Conservation (phyloP, 805 yeast species). For the Zygoascus flipseniorum region DNA sequence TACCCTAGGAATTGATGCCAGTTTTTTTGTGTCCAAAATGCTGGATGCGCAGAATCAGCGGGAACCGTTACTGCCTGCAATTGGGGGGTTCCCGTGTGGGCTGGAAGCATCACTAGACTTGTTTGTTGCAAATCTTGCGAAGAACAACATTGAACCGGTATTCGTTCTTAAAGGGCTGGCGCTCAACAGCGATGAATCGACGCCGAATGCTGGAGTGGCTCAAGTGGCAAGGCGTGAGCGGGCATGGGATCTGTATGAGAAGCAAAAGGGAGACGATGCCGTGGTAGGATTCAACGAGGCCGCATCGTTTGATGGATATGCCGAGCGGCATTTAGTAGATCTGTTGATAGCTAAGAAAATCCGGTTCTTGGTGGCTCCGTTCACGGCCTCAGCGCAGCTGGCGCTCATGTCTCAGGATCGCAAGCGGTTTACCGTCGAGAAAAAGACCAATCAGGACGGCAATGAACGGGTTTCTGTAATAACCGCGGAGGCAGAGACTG, state of each 20-base stretch:
- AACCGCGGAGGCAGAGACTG: constrained; percentile 15
- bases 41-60: constrained; percentile 43
- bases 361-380: constrained; percentile 75
- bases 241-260: constrained; percentile 35
- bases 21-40: constrained; percentile 61
- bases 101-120: constrained; percentile 47
- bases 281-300: constrained; percentile 22
- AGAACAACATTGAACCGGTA: constrained; percentile 61
- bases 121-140: constrained; percentile 54
- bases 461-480: background rate
- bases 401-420: constrained; percentile 44
- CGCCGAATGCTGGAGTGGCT: constrained; percentile 8
- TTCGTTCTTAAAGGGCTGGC: constrained; percentile 69
- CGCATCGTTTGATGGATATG: constrained; percentile 5
- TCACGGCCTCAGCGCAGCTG: constrained; percentile 69
- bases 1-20: constrained; percentile 75
- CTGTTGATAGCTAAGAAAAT: constrained; percentile 48
- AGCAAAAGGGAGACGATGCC: constrained; percentile 28
- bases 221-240: constrained; percentile 26
- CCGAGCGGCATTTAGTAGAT: constrained; percentile 40
- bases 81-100: constrained; percentile 73
- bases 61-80: constrained; percentile 64
- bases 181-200: constrained; percentile 23
- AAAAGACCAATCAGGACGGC: background rate
- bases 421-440: background rate